A percentile compares a stretch with the other conserved stretches of the same genome.
Conservation (phyloP, 495 filamentous ascomycete species). For the Viridothelium virens region DNA sequence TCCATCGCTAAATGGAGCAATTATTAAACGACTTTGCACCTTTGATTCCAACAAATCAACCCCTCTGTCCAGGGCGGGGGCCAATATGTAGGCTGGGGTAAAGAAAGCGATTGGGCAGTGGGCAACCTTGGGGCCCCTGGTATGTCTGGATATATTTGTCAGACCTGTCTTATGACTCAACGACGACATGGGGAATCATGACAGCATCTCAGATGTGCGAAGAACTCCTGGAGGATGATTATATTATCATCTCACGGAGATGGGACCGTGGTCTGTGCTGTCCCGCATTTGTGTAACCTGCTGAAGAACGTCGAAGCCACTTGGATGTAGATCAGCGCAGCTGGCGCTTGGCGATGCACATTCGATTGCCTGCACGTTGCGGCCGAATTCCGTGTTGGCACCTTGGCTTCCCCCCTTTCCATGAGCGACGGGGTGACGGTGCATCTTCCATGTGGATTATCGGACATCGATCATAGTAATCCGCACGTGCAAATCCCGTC, state of each 20-base stretch:
- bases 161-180: not conserved
- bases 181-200: not conserved
- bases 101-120: too few species aligned
- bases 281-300: not conserved
- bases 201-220: not conserved
- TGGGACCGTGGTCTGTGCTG: not conserved
- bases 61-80: too few species aligned
- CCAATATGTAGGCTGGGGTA: too few species aligned
- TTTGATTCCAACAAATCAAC: too few species aligned
- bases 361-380: not conserved
- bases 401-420: not conserved
- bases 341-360: not conserved
- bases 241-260: not conserved
- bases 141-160: not conserved
- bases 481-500: slow-evolving; percentile 1
- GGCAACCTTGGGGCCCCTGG: too few species aligned
- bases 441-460: not conserved
- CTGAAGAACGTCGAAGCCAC: not conserved
- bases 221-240: not conserved
- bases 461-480: not conserved
- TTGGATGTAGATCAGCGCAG: not conserved
- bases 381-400: too few species aligned
- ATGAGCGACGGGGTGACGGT: too few species aligned
- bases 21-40: not conserved
- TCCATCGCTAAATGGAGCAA: not conserved